Evolutionary conservation across 1,284 basidiomycete species (phyloP).

Genomic region (Microbotryum lychnidis-dioicae): DNA sequence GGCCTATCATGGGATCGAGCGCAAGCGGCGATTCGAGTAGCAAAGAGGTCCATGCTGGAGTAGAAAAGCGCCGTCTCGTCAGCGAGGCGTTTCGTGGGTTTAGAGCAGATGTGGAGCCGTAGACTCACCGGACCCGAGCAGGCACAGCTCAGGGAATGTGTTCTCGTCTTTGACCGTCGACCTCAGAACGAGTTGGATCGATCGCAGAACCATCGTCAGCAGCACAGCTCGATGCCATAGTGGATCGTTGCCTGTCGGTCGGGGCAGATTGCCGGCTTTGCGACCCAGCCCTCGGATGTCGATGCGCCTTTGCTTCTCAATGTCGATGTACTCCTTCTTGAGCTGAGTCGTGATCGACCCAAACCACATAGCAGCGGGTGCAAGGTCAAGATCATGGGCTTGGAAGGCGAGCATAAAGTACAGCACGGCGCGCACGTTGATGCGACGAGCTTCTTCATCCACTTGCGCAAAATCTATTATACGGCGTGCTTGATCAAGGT

Average conservation of each 20-base stretch:
- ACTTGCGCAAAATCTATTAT: constrained; percentile 62
- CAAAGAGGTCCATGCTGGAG: constrained; percentile 55
- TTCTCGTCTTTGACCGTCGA: neutral
- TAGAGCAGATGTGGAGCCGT: neutral
- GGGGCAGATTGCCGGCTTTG: neutral
- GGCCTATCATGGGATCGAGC: constrained; percentile 48
- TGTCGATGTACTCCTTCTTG: constrained; percentile 50
- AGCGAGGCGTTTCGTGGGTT: neutral
- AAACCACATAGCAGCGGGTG: constrained; percentile 59
- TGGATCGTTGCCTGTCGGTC: neutral
- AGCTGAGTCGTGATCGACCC: constrained; percentile 55
- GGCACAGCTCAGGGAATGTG: constrained; percentile 57
- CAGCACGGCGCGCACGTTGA: constrained; percentile 69
- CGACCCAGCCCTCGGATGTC: neutral
- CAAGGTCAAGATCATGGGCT: constrained; percentile 52
- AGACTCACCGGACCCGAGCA: constrained; percentile 55
- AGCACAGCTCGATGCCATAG: constrained; percentile 19
- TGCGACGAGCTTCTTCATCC: constrained; percentile 60
- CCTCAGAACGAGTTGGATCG: constrained; percentile 10
- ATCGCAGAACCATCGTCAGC: constrained; percentile 23
- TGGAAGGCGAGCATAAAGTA: constrained; percentile 62
- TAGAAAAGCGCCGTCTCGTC: constrained; percentile 2
- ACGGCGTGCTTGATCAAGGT: constrained; percentile 54
- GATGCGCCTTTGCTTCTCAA: constrained; percentile 32
- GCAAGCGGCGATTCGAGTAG: constrained; percentile 52